Percentiles rank a stretch among this genome's conserved stretches.
phyloP scores from a whole-genome alignment of 2,329 filamentous ascomycete genomes.

The Epichloe bromicola region DNA sequence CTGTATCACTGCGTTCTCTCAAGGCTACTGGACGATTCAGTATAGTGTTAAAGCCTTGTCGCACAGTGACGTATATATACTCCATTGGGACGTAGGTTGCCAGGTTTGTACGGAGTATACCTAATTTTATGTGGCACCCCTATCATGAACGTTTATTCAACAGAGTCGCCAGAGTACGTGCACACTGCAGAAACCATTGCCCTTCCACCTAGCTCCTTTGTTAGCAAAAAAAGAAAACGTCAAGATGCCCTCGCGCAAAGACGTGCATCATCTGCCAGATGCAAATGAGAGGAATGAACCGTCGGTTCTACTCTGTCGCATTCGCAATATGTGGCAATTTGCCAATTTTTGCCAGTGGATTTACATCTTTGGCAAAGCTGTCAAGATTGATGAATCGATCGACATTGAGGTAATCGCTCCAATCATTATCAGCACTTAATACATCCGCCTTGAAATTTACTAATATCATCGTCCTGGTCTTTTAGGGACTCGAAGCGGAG shows the following conservation, averaged over 20 bases:
- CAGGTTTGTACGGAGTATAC: no score
- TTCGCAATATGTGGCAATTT: slow-evolving; percentile 93
- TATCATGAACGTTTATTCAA: no score
- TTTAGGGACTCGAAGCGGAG: slow-evolving; percentile 74
- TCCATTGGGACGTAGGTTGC: no score
- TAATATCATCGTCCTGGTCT: not conserved
- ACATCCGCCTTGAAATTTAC: not conserved
- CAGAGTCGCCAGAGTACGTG: not conserved
- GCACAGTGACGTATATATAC: no score
- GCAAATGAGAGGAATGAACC: not conserved
- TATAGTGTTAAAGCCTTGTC: no score
- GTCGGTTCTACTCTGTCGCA: slow-evolving; percentile 39
- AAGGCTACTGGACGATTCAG: no score
- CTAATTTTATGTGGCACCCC: no score
- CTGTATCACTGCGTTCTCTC: no score
- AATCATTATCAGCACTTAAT: not conserved
- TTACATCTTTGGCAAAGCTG: slow-evolving; percentile 72
- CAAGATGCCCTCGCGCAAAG: slow-evolving; percentile 8
- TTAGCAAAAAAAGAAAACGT: not conserved
- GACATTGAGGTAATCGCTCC: slow-evolving; percentile 64
- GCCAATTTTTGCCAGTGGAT: slow-evolving; percentile 85
- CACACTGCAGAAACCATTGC: not conserved
- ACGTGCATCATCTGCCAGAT: slow-evolving; percentile 1
- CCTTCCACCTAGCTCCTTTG: not conserved
- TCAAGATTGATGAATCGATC: slow-evolving; percentile 81